Percentiles rank a stretch among this genome's conserved stretches.
phyloP scores from a whole-genome alignment of 2,329 filamentous ascomycete species.

The Amesomyces nigricolor region DNA sequence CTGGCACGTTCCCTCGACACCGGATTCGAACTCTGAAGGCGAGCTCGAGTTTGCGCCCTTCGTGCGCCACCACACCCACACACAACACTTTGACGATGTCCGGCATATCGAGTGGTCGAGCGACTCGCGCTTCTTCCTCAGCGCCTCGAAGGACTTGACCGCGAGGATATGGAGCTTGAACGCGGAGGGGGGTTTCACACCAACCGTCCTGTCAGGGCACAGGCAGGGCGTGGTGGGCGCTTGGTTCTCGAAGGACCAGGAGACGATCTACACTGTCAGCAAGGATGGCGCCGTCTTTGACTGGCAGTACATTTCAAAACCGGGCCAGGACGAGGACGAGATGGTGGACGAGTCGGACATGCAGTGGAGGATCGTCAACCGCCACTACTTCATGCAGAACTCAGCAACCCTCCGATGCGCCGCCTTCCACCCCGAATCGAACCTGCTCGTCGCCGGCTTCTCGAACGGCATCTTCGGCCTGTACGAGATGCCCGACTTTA shows the following conservation, averaged over 20 bases:
- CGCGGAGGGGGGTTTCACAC: conserved; percentile 78
- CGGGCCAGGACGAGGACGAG: conserved; percentile 51
- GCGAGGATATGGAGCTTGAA: conserved; percentile 92
- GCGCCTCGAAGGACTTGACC: conserved; percentile 84
- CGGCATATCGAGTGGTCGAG: conserved; percentile 89
- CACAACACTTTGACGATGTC: conserved; percentile 83
- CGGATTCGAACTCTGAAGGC: conserved; percentile 70
- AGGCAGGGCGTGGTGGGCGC: conserved; percentile 85
- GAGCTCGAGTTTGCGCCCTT: conserved; percentile 95
- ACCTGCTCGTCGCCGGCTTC: conserved; percentile 93
- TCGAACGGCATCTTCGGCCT: conserved; percentile 90
- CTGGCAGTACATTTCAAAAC: conserved; percentile 74
- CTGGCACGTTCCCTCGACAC: conserved; percentile 91
- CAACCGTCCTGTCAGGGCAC: conserved; percentile 86
- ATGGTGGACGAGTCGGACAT: conserved; percentile 60
- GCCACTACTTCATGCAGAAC: conserved; percentile 91
- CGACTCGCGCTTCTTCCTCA: conserved; percentile 93
- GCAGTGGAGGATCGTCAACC: conserved; percentile 86
- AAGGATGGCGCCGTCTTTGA: conserved; percentile 95
- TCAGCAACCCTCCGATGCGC: conserved; percentile 82
- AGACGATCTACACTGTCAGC: conserved; percentile 92
- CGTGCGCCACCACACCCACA: conserved; percentile 77
- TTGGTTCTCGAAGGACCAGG: conserved; percentile 95
- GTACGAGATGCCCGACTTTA: conserved; percentile 94
- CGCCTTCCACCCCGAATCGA: conserved; percentile 79